Base-by-base conservation (phyloP, 208 protist species). In the Acanthamoeba castellanii region DNA sequence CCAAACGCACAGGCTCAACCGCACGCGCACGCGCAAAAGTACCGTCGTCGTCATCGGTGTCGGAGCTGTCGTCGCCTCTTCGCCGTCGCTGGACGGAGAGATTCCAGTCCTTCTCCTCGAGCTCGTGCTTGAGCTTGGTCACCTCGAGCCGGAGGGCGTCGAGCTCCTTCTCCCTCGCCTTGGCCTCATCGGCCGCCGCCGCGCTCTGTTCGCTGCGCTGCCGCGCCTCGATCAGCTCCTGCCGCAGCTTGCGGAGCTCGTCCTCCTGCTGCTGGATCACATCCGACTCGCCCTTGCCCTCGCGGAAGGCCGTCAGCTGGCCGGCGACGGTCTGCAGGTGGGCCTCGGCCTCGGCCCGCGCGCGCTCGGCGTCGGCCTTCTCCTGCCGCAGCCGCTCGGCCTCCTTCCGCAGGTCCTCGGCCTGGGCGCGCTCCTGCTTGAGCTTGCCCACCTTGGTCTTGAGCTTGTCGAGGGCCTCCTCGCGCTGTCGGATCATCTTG, bases 401-500 rank as follows among this genome's bases (percentile, higher is more conserved):
- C 27, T 92, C 85, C 30, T 90, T 34, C 11, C 25, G 74, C n/a
- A 68, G 30, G 2, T 16, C 30, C 9, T 68, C 45, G 0, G 37
- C 30, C 34, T 90, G 55, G 5, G 27, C 55, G 2, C 37, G 27
- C 37, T 92, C 85, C 37, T 70, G 72, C 85, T 92, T 92, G 34
- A 92, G 52, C n/a, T 37, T 66, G 59, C 13, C 25, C 25, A 92
- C 45, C 85, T 92, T 92, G 30, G 85, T 16, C 45, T 92, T 92
- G 11, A 92, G 57, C 32, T 92, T 92, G 34, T 92, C 85, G 45
- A 92, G 11, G 37, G 16, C 30, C 61, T 92, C 85, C 85, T 92
- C 85, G 27, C 85, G 85, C 61, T 66, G 59, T 3, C 85, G 27
- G 2, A 92, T 92, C 85, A 72, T 72, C 45, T 92, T 92, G 34